Evolutionary conservation across 2,329 filamentous ascomycete genomes (phyloP).

Genomic region (Phoma sp.): DNA sequence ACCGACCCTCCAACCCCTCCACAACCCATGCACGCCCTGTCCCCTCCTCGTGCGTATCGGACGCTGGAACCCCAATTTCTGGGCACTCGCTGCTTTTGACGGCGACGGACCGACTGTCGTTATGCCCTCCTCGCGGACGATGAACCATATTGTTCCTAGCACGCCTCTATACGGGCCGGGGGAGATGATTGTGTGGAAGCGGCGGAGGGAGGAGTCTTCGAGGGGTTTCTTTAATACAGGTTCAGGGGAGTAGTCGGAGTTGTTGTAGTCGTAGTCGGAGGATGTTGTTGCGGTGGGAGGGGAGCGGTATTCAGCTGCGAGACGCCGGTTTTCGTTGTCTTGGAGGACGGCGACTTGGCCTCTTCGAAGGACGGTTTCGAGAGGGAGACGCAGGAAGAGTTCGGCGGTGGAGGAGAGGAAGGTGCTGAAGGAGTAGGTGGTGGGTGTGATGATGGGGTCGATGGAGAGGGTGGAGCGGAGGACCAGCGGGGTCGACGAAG

Average conservation of each 20-base stretch:
- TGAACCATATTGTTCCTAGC: slow-evolving; percentile 88
- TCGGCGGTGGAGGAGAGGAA: slow-evolving; percentile 83
- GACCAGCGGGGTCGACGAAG: slow-evolving; percentile 81
- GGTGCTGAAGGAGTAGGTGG: slow-evolving; percentile 80
- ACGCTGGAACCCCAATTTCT: slow-evolving; percentile 38
- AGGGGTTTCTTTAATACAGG: slow-evolving; percentile 18
- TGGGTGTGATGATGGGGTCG: slow-evolving; percentile 81
- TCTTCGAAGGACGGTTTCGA: slow-evolving; percentile 89
- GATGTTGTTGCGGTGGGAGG: too few relatives aligned
- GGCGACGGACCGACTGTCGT: slow-evolving; percentile 41
- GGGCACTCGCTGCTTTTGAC: slow-evolving; percentile 33
- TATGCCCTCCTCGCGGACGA: slow-evolving; percentile 81
- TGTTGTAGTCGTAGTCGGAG: too few relatives aligned
- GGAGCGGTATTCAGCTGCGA: slow-evolving; percentile 36
- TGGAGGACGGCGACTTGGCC: slow-evolving; percentile 76
- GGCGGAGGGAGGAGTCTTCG: slow-evolving; percentile 39
- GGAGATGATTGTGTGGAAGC: slow-evolving; percentile 76
- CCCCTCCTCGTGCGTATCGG: slow-evolving; percentile 62
- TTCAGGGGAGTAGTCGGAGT: too few relatives aligned
- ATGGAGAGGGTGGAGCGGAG: slow-evolving; percentile 85
- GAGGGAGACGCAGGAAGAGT: slow-evolving; percentile 83
- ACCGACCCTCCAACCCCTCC: slow-evolving; percentile 78
- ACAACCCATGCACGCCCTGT: slow-evolving; percentile 73
- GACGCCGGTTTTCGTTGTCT: slow-evolving; percentile 43
- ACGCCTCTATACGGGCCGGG: slow-evolving; percentile 85